Percentiles rank a stretch among this genome's conserved stretches.
phyloP scores from a whole-genome alignment of 306 rosid species.

The Vigna trinervia region DNA sequence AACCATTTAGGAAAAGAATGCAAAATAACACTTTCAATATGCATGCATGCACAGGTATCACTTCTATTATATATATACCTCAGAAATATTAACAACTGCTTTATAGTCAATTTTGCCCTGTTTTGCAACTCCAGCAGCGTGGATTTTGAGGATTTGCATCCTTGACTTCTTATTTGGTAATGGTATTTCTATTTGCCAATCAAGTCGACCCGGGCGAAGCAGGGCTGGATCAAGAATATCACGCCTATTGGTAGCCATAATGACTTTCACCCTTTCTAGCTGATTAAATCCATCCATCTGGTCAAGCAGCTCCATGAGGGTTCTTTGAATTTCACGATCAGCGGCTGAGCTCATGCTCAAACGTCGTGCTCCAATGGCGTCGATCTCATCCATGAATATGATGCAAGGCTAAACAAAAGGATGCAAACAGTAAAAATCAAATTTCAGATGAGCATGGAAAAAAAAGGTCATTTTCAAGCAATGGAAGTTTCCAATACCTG shows the following conservation, averaged over 20 bases:
- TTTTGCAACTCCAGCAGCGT: constrained; percentile 37
- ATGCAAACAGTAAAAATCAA: neutral
- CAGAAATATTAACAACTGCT: constrained; percentile 40
- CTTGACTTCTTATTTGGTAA: constrained; percentile 38
- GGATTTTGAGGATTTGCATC: constrained; percentile 43
- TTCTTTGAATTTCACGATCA: constrained; percentile 91
- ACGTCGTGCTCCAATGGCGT: constrained; percentile 95
- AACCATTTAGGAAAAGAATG: constrained; percentile 13
- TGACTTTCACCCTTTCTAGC: constrained; percentile 68
- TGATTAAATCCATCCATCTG: constrained; percentile 92
- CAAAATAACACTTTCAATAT: neutral
- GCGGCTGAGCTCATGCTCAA: constrained; percentile 81
- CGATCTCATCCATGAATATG: constrained; percentile 92
- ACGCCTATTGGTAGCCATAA: constrained; percentile 45
- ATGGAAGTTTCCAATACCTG: constrained; percentile 58
- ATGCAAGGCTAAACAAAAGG: constrained; percentile 76
- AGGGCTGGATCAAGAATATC: constrained; percentile 47
- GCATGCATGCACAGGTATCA: constrained; percentile 2
- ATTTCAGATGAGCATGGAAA: neutral
- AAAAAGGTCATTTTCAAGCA: neutral
- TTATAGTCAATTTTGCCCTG: constrained; percentile 43
- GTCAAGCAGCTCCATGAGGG: constrained; percentile 83
- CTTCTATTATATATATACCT: neutral
- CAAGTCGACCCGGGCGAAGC: constrained; percentile 40
- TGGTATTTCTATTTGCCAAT: constrained; percentile 41